phyloP scores from a whole-genome alignment of 768 basidiomycete species.

The Calocybe gangraenosa region DNA sequence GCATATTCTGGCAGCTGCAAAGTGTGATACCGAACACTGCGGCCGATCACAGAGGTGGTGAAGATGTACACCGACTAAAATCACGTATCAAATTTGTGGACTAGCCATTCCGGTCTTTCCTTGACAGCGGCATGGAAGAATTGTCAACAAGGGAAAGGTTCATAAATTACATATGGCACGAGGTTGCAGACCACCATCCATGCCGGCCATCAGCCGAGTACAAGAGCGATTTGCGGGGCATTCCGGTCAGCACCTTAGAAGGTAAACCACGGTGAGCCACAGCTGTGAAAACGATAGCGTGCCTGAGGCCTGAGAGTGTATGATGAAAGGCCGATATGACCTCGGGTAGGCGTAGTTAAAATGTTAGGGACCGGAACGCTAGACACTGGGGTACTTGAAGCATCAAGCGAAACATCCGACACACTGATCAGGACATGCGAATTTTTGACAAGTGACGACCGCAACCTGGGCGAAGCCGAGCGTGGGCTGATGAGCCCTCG shows the following conservation, averaged over 20 bases:
- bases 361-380: neutral
- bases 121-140: neutral
- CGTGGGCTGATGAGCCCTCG: neutral
- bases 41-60: too few species aligned
- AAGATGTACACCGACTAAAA: too few species aligned
- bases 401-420: neutral
- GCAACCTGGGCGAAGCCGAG: neutral
- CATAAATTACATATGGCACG: neutral
- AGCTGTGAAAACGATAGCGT: too few species aligned
- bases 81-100: too few species aligned
- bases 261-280: too few species aligned
- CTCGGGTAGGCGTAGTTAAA: neutral
- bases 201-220: constrained; percentile 6
- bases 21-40: too few species aligned
- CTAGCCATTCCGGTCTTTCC: neutral
- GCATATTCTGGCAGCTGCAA: too few species aligned
- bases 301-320: too few species aligned
- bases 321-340: neutral
- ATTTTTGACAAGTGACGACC: too few species aligned
- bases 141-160: neutral
- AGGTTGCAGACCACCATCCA: neutral
- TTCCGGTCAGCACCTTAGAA: too few species aligned
- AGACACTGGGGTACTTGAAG: neutral
- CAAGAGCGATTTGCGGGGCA: too few species aligned
- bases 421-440: neutral